These are phyloP conservation scores for Phytophthora sansomeana DNA, from an alignment of 352 stramenopile species.

Conservation along the genomic window DNA sequence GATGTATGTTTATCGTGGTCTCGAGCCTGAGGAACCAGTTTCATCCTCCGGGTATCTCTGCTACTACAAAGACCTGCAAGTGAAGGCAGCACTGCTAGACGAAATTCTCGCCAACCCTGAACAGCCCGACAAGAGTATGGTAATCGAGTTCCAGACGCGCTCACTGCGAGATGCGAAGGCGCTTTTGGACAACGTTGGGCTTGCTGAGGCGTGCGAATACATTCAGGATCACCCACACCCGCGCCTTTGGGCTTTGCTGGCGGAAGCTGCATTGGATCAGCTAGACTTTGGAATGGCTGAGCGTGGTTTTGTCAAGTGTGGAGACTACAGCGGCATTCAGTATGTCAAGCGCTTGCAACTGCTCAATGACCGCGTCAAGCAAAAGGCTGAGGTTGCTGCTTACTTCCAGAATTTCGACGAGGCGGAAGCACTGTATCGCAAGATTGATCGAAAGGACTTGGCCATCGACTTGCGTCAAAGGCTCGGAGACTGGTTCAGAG, in stretches of 20 bases:
- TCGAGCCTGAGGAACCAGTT: conserved; percentile 91
- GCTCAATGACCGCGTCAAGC: conserved; percentile 92
- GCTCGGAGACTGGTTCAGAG: conserved; percentile 94
- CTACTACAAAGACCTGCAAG: conserved; percentile 89
- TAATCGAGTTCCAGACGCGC: conserved; percentile 92
- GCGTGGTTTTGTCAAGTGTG: conserved; percentile 92
- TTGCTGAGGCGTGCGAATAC: conserved; percentile 81
- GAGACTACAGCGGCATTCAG: conserved; percentile 93
- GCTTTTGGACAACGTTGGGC: conserved; percentile 83
- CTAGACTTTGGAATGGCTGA: conserved; percentile 94
- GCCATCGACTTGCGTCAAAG: conserved; percentile 91
- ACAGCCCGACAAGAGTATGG: conserved; percentile 75
- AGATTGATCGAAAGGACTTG: conserved; percentile 95
- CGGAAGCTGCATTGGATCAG: conserved; percentile 89
- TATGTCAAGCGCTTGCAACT: conserved; percentile 91
- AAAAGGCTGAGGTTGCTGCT: conserved; percentile 90
- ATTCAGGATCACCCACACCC: conserved; percentile 90
- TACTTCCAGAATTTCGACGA: conserved; percentile 95
- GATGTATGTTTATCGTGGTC: conserved; percentile 89
- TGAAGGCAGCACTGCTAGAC: conserved; percentile 86
- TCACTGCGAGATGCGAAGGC: conserved; percentile 89
- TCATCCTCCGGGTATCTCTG: conserved; percentile 91
- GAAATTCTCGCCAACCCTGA: conserved; percentile 88
- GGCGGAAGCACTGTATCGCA: conserved; percentile 90
- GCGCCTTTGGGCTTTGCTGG: conserved; percentile 88